A percentile compares a stretch with the other conserved stretches of the same genome.
Conservation (phyloP, 495 filamentous ascomycete species). For the Friedmanniomyces endolithicus region DNA sequence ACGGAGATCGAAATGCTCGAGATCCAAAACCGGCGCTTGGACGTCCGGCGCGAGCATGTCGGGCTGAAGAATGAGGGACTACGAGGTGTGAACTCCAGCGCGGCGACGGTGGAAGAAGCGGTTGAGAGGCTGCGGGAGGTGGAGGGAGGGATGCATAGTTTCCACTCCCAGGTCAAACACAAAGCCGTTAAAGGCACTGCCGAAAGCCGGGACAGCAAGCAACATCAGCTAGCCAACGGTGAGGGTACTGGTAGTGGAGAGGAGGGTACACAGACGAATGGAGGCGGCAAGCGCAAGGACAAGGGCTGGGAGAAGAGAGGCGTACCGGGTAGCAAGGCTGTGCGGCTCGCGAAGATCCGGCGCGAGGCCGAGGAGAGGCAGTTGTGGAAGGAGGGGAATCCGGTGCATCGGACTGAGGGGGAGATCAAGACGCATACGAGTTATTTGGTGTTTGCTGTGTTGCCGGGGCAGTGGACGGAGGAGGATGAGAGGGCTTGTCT, state of each 20-base stretch:
- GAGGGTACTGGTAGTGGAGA: slow-evolving; percentile 25
- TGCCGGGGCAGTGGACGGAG: slow-evolving; percentile 73
- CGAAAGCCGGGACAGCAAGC: slow-evolving; percentile 23
- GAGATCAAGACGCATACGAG: slow-evolving; percentile 92
- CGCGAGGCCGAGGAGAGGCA: slow-evolving; percentile 27
- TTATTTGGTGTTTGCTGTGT: slow-evolving; percentile 84
- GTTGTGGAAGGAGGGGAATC: slow-evolving; percentile 50
- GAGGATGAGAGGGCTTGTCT: slow-evolving; percentile 64
- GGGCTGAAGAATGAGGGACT: slow-evolving; percentile 47
- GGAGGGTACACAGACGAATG: neutral
- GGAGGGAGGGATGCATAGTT: slow-evolving; percentile 49
- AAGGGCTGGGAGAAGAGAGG: slow-evolving; percentile 16
- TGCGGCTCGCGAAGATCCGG: slow-evolving; percentile 23
- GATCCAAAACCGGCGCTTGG: slow-evolving; percentile 59
- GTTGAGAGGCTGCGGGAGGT: slow-evolving; percentile 56
- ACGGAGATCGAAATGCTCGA: slow-evolving; percentile 88
- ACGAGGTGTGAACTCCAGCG: slow-evolving; percentile 46
- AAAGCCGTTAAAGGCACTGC: slow-evolving; percentile 14
- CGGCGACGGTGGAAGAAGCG: slow-evolving; percentile 65
- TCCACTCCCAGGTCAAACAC: slow-evolving; percentile 30
- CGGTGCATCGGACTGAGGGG: slow-evolving; percentile 67
- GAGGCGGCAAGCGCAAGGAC: no score
- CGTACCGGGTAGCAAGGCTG: slow-evolving; percentile 13
- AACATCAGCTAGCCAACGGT: slow-evolving; percentile 17
- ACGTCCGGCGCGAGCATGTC: slow-evolving; percentile 69